A percentile compares a stretch with the other conserved stretches of the same genome.
Evolutionary conservation across 768 basidiomycete genomes (phyloP).

Genomic region (Boletus rubescentipes): DNA sequence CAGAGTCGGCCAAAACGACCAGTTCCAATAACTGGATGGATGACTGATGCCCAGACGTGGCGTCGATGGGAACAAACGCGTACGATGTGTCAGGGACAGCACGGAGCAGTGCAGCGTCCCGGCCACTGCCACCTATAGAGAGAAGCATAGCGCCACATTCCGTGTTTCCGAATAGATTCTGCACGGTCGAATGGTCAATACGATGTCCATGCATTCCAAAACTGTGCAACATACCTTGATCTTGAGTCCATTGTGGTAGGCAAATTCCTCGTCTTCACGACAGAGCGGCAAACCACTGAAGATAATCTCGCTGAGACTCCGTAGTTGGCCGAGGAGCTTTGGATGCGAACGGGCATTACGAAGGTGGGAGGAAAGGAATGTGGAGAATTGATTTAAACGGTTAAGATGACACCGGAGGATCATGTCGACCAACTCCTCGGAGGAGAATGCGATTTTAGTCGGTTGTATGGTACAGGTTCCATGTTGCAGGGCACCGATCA

Average conservation of each 20-base stretch:
- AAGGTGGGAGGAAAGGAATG: constrained; percentile 66
- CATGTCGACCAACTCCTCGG: constrained; percentile 72
- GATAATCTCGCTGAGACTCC: constrained; percentile 58
- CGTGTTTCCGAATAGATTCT: constrained; percentile 83
- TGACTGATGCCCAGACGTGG: constrained; percentile 49
- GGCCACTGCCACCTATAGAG: constrained; percentile 53
- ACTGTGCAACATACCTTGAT: constrained; percentile 49
- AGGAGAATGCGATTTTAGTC: constrained; percentile 60
- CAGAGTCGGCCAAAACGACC: constrained; percentile 64
- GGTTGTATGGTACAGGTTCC: constrained; percentile 74
- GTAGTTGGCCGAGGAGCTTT: constrained; percentile 57
- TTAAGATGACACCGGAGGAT: constrained; percentile 65
- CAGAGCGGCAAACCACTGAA: constrained; percentile 66
- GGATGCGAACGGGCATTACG: constrained; percentile 57
- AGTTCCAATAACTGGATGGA: constrained; percentile 61
- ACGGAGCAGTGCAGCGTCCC: constrained; percentile 50
- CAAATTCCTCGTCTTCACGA: constrained; percentile 72
- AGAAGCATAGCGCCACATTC: constrained; percentile 75
- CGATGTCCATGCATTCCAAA: constrained; percentile 12
- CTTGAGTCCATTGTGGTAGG: constrained; percentile 59
- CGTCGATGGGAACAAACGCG: constrained; percentile 59
- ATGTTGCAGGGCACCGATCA: constrained; percentile 69
- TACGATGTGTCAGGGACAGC: constrained; percentile 65
- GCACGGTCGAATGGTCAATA: constrained; percentile 25
- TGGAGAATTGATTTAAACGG: constrained; percentile 71